phyloP scores from a whole-genome alignment of 176 grass and related monocot genomes.

The Zizania latifolia region DNA sequence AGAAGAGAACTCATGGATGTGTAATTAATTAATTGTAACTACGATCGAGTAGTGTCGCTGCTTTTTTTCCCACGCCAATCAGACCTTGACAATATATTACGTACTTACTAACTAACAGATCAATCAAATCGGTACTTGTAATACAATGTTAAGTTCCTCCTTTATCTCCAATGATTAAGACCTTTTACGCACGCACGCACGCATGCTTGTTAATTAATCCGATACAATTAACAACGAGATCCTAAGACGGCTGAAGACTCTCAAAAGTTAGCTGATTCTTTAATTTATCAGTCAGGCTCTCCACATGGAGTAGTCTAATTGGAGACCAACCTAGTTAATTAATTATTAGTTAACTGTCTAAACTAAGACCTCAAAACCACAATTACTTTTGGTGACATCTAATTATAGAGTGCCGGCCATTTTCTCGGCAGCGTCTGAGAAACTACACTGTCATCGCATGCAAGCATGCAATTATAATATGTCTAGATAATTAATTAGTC shows the following conservation, averaged over 20 bases:
- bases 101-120: neutral
- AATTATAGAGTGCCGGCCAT: too few species aligned
- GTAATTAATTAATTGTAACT: neutral
- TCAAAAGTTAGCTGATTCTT: conserved; percentile 10
- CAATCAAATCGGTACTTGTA: neutral
- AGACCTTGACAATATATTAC: neutral
- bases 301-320: too few species aligned
- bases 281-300: too few species aligned
- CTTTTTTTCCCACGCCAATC: neutral
- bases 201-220: conserved; percentile 18
- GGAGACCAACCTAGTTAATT: neutral
- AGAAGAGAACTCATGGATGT: neutral
- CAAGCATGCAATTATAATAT: conserved; percentile 20
- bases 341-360: neutral
- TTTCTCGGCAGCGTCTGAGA: too few species aligned
- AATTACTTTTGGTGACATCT: too few species aligned
- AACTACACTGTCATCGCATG: conserved; percentile 16
- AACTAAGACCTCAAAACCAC: too few species aligned
- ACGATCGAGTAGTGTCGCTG: neutral
- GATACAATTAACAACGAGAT: conserved; percentile 26
- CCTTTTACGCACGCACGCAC: too few species aligned
- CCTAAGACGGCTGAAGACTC: conserved; percentile 33
- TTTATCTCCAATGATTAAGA: conserved; percentile 19
- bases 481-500: too few species aligned
- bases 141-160: conserved; percentile 6